These are phyloP conservation scores for Diaporthe helianthi DNA, from an alignment of 2,329 filamentous ascomycete species.

Conservation along the genomic window DNA sequence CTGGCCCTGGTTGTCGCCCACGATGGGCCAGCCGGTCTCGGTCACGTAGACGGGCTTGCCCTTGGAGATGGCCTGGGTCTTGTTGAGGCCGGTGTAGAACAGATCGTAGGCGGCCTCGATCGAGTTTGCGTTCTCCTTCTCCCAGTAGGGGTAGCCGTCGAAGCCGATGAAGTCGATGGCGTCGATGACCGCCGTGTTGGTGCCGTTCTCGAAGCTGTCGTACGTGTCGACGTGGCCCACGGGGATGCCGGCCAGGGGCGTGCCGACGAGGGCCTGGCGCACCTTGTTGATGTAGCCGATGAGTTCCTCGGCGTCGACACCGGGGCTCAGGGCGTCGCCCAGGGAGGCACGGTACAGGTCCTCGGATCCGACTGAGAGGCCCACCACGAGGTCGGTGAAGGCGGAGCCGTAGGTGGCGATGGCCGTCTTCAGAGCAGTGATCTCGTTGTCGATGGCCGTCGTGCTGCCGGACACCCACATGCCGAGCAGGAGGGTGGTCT, in stretches of 20 bases:
- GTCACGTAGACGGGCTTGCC: constrained; percentile 36
- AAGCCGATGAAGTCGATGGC: constrained; percentile 71
- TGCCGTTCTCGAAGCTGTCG: constrained; percentile 66
- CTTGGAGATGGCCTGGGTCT: constrained; percentile 51
- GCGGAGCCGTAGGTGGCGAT: constrained; percentile 57
- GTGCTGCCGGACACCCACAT: constrained; percentile 69
- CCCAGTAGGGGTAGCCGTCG: constrained; percentile 73
- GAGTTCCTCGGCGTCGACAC: constrained; percentile 64
- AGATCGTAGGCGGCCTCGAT: constrained; percentile 62
- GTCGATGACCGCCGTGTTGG: constrained; percentile 66
- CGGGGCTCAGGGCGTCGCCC: constrained; percentile 60
- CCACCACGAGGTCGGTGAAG: constrained; percentile 65
- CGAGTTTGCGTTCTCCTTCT: constrained; percentile 60
- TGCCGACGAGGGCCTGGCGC: constrained; percentile 56
- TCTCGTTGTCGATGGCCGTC: constrained; percentile 64
- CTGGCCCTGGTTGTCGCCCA: constrained; percentile 27
- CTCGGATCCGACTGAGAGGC: constrained; percentile 71
- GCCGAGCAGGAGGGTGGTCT: constrained; percentile 66
- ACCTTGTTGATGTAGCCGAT: constrained; percentile 66
- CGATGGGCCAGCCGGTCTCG: constrained; percentile 35
- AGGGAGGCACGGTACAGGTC: constrained; percentile 70
- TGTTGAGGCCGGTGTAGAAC: constrained; percentile 59
- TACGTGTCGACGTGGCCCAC: constrained; percentile 75
- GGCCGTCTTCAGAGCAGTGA: constrained; percentile 64
- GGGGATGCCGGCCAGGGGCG: constrained; percentile 48